Base-by-base conservation (phyloP, 2,329 filamentous ascomycete species). In the Fusarium continuum region DNA sequence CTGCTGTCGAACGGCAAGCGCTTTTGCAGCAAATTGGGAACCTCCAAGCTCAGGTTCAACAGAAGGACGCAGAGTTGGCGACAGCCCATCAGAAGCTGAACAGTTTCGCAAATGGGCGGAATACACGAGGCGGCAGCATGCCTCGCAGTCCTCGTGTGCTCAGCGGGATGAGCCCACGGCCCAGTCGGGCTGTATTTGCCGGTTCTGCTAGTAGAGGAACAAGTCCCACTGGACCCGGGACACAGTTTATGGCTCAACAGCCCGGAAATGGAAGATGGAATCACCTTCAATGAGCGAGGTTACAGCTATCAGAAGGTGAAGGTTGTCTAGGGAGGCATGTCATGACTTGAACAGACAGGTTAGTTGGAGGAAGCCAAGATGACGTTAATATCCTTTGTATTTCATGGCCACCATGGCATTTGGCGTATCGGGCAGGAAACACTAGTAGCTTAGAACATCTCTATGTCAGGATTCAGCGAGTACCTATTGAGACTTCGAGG, bases 121-220 rank as follows among this genome's bases (percentile, higher is more conserved):
- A 86, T 72, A 87, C 85, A 4, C 76, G 85, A 29, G 80, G 83
- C 67, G 78, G 75, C 47, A 87, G 84, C 64, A 83, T 85, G 19
- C 85, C 85, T 44, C 82, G 83, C 19, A 87, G 84, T 68, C 85
- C 85, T n/a, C 79, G 83, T 7, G 76, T 82, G 62, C 77, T 79
- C 26, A 75, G 54, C 25, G 55, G 85, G 47, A 81, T 85, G 76
- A 86, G 84, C 59, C 84, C 84, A 3, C 76, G 74, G n/a, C 49
- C 71, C 6, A 71, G 66, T 10, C 72, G 73, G 35, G 44, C 43
- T 26, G 67, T 55, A n/a, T 73, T 74, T 22, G 72, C 74, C 13
- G 76, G 79, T 46, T 74, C 77, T 39, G 72, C 72, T 39, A 85
- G 82, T 56, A 78, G 83, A 23, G 83, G 81, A 16, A 82, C 80